Percentiles rank a stretch among this genome's conserved stretches.
phyloP scores from a whole-genome alignment of 257 asterid species.

The Marsdenia floribunda region DNA sequence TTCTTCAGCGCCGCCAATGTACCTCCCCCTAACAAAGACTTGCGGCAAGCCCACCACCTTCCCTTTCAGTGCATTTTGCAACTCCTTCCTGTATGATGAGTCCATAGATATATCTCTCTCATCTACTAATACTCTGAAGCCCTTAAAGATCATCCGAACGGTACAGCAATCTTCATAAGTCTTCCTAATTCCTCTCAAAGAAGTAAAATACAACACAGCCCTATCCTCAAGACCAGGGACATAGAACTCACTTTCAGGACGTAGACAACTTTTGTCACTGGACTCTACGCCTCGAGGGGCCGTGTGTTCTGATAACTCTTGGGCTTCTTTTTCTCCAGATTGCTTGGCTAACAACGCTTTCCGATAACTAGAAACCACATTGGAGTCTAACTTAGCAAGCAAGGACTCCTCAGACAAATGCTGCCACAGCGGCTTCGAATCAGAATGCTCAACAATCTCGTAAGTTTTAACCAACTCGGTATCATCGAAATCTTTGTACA shows the following conservation, averaged over 20 bases:
- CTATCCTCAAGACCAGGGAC: constrained; percentile 38
- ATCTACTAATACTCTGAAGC: constrained; percentile 61
- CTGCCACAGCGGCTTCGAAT: constrained; percentile 45
- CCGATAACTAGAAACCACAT: constrained; percentile 33
- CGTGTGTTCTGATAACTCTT: constrained; percentile 11
- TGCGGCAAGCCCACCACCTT: constrained; percentile 56
- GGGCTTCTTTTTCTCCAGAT: constrained; percentile 27
- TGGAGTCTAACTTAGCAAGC: constrained; percentile 35
- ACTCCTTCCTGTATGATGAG: constrained; percentile 58
- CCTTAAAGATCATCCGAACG: constrained; percentile 61
- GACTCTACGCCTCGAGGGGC: constrained; percentile 16
- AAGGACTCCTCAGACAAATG: constrained; percentile 43
- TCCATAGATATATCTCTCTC: constrained; percentile 95
- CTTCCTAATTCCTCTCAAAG: constrained; percentile 86
- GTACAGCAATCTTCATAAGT: constrained; percentile 76
- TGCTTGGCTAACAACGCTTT: constrained; percentile 36
- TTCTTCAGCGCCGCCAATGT: constrained; percentile 78
- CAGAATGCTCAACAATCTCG: constrained; percentile 42
- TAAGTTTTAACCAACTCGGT: constrained; percentile 28
- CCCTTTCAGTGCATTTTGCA: constrained; percentile 60
- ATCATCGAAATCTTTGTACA: constrained; percentile 21
- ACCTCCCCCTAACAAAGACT: constrained; percentile 60
- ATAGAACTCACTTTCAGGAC: constrained; percentile 22
- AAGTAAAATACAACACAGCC: constrained; percentile 67
- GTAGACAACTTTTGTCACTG: constrained; percentile 3